Conservation (phyloP, 768 basidiomycete species). For the Xerocomellus amylosporus region DNA sequence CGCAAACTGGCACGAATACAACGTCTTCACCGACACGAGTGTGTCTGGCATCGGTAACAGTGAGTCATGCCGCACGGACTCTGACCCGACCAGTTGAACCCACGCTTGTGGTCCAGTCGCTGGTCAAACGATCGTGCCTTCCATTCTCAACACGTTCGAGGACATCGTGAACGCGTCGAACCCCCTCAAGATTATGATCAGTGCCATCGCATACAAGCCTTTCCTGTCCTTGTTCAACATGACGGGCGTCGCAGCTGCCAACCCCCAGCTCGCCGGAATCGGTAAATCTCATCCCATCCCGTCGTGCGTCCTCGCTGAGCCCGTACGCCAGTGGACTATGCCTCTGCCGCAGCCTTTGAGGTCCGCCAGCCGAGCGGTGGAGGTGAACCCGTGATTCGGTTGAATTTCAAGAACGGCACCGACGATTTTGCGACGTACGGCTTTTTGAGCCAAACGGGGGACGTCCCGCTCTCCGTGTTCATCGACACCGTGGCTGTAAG, state of each 20-base stretch:
- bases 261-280: constrained; percentile 55
- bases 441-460: constrained; percentile 44
- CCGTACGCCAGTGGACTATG: constrained; percentile 51
- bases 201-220: constrained; percentile 72
- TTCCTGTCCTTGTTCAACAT: constrained; percentile 78
- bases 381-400: constrained; percentile 51
- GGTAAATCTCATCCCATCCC: constrained; percentile 34
- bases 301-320: not conserved
- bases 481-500: constrained; percentile 40
- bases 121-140: constrained; percentile 60
- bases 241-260: constrained; percentile 52
- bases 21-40: constrained; percentile 55
- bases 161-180: constrained; percentile 49
- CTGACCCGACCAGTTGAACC: not conserved
- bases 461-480: constrained; percentile 55
- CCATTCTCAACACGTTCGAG: constrained; percentile 52
- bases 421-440: constrained; percentile 45
- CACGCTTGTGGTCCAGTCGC: constrained; percentile 46
- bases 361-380: constrained; percentile 47
- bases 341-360: constrained; percentile 57
- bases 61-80: constrained; percentile 24
- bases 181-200: constrained; percentile 55
- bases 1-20: constrained; percentile 73
- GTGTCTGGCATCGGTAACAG: constrained; percentile 65
- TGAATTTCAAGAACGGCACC: constrained; percentile 72